Conservation (phyloP, 176 grass and related monocot genomes). For the Bothriochloa decipiens region DNA sequence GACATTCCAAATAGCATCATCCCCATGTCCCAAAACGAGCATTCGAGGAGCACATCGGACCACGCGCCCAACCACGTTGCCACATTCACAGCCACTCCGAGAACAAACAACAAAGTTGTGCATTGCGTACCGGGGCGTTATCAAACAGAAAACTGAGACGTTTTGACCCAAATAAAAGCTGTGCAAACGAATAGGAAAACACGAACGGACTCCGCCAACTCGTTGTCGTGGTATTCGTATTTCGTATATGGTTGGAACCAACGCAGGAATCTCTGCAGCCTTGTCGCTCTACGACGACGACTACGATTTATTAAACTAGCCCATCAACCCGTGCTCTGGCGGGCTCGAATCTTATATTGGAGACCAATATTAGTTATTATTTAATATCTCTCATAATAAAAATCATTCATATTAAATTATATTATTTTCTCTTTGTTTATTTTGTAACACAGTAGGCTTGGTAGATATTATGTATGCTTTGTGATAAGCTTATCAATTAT, state of each 20-base stretch:
- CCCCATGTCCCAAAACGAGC: no score
- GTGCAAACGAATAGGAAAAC: not conserved
- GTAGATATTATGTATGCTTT: no score
- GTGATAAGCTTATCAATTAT: no score
- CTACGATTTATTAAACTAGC: no score
- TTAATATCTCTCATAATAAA: no score
- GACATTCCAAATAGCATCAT: not conserved
- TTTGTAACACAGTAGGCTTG: no score
- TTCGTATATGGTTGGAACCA: constrained; percentile 28
- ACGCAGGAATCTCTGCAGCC: constrained; percentile 20
- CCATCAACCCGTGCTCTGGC: no score
- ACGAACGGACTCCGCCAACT: not conserved
- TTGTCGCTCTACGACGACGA: constrained; percentile 7
- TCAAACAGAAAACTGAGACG: not conserved
- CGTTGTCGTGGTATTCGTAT: constrained; percentile 10
- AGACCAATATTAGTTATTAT: no score
- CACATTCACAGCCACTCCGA: constrained; percentile 6
- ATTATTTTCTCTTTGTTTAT: no score
- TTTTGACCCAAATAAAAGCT: constrained; percentile 1
- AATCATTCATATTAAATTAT: no score
- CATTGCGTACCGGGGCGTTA: not conserved
- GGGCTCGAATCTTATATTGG: no score
- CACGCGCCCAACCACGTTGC: not conserved
- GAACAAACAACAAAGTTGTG: not conserved
- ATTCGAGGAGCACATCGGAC: not conserved